phyloP scores from a whole-genome alignment of 805 yeast species.

The Babjeviella inositovora region DNA sequence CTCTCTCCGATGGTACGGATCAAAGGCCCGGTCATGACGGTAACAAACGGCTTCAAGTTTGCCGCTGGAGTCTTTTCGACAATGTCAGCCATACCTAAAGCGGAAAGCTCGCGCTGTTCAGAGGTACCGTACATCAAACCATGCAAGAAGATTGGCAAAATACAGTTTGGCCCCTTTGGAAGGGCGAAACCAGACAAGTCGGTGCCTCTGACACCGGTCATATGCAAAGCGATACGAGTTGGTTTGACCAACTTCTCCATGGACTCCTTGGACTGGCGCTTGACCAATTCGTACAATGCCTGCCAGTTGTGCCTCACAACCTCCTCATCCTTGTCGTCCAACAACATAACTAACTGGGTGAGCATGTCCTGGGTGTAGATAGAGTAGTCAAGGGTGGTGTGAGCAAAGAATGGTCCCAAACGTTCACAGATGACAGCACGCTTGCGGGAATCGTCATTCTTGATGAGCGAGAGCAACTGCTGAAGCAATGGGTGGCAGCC shows the following conservation, averaged over 20 bases:
- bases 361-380: slow-evolving; percentile 66
- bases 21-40: slow-evolving; percentile 90
- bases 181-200: slow-evolving; percentile 60
- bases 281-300: slow-evolving; percentile 49
- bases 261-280: slow-evolving; percentile 58
- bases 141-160: slow-evolving; percentile 83
- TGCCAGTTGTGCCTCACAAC: slow-evolving; percentile 53
- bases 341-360: slow-evolving; percentile 45
- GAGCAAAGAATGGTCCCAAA: slow-evolving; percentile 54
- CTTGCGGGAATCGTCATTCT: slow-evolving; percentile 54
- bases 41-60: slow-evolving; percentile 73
- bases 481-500: slow-evolving; percentile 79
- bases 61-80: slow-evolving; percentile 77
- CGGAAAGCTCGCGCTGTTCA: slow-evolving; percentile 74
- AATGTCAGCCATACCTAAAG: slow-evolving; percentile 77
- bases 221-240: slow-evolving; percentile 55
- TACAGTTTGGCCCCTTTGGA: slow-evolving; percentile 76
- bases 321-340: slow-evolving; percentile 52
- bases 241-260: slow-evolving; percentile 69
- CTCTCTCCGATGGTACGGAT: slow-evolving; percentile 97
- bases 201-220: slow-evolving; percentile 45
- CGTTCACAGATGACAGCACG: slow-evolving; percentile 51
- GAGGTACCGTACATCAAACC: slow-evolving; percentile 89
- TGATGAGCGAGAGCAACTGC: slow-evolving; percentile 59
- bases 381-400: slow-evolving; percentile 53